Evolutionary conservation across 1,284 basidiomycete genomes (phyloP).

Genomic region (Mycena sp.): DNA sequence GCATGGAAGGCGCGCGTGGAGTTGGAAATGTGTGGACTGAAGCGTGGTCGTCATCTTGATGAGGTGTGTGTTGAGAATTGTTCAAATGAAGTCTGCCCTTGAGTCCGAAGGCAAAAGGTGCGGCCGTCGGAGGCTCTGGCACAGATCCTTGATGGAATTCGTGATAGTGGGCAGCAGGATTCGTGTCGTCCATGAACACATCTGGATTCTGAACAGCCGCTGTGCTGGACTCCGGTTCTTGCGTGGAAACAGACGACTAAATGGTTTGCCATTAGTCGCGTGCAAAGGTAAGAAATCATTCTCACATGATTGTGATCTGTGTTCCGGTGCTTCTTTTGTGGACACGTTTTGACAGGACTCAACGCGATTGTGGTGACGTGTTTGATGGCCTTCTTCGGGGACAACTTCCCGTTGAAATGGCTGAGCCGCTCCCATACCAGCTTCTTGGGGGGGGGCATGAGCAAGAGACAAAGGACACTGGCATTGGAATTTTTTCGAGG

Average conservation of each 20-base stretch:
- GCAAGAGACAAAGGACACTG: too few relatives aligned
- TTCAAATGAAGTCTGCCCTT: not conserved
- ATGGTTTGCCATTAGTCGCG: not conserved
- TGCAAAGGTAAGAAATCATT: not conserved
- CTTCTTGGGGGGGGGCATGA: too few relatives aligned
- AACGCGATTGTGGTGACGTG: too few relatives aligned
- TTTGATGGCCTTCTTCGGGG: too few relatives aligned
- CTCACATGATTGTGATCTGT: constrained; percentile 1
- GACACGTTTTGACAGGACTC: too few relatives aligned
- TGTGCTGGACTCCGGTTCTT: not conserved
- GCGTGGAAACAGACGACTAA: not conserved
- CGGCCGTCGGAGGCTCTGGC: constrained; percentile 10
- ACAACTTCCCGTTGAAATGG: too few relatives aligned
- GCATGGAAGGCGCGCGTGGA: not conserved
- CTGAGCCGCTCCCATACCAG: too few relatives aligned
- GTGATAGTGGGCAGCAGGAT: not conserved
- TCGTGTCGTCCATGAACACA: not conserved
- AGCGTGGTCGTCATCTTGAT: not conserved
- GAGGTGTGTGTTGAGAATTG: not conserved
- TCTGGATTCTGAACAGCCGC: not conserved
- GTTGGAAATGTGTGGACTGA: constrained; percentile 9
- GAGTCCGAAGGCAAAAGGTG: not conserved
- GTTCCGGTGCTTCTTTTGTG: too few relatives aligned
- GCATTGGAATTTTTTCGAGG: too few relatives aligned
- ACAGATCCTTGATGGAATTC: too few relatives aligned